Evolutionary conservation across 768 basidiomycete genomes (phyloP).

Genomic region (Phlebiopsis flavidoalba): DNA sequence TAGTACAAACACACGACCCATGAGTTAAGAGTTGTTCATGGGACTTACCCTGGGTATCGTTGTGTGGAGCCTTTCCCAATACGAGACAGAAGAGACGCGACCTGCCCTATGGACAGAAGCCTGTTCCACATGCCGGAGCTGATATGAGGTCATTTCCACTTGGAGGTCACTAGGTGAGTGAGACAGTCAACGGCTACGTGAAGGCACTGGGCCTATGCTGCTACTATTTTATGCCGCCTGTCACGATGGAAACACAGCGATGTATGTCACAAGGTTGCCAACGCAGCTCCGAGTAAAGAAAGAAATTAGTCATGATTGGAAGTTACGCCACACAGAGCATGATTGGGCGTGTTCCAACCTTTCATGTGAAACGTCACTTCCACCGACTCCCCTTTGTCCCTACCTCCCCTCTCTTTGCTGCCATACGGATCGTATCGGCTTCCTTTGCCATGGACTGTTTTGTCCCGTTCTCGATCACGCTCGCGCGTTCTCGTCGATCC

Average conservation of each 20-base stretch:
- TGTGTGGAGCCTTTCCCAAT: neutral
- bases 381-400: slow-evolving; percentile 1
- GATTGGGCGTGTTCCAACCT: neutral
- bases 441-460: neutral
- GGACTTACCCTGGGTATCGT: neutral
- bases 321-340: too few relatives aligned
- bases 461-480: slow-evolving; percentile 2
- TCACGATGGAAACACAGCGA: too few relatives aligned
- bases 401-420: neutral
- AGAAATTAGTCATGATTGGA: too few relatives aligned
- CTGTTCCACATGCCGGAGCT: neutral
- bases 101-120: neutral
- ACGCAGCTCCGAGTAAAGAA: too few relatives aligned
- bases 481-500: neutral
- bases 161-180: too few relatives aligned
- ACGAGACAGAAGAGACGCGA: neutral
- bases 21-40: neutral
- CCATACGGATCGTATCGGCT: slow-evolving; percentile 9
- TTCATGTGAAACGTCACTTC: neutral
- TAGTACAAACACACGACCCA: neutral
- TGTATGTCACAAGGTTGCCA: too few relatives aligned
- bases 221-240: too few relatives aligned
- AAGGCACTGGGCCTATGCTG: too few relatives aligned
- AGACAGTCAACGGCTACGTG: too few relatives aligned
- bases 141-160: neutral